Evolutionary conservation across 2,329 filamentous ascomycete genomes (phyloP).

Genomic region (Pseudopithomyces maydicus): DNA sequence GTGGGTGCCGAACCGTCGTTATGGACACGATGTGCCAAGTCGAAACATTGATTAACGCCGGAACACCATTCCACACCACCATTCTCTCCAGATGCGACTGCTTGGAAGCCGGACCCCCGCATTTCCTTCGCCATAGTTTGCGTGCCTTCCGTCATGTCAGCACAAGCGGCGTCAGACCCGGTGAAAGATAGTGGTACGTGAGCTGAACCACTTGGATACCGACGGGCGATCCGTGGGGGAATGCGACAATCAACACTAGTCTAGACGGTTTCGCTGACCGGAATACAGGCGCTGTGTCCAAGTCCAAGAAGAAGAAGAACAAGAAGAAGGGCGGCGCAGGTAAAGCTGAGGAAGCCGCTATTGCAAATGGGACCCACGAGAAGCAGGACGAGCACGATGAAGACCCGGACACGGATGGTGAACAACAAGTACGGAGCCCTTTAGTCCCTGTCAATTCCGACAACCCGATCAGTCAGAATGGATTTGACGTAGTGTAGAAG

Average conservation of each 20-base stretch:
- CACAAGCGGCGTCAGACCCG: constrained; percentile 30
- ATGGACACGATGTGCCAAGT: constrained; percentile 45
- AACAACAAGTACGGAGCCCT: constrained; percentile 38
- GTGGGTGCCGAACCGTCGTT: constrained; percentile 29
- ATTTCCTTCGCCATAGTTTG: constrained; percentile 9
- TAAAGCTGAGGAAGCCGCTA: constrained; percentile 32
- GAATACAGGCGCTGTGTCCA: constrained; percentile 33
- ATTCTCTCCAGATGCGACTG: constrained; percentile 5
- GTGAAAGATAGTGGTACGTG: constrained; percentile 43
- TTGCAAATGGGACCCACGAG: constrained; percentile 31
- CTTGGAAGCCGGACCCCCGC: constrained; percentile 11
- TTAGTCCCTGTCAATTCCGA: neutral
- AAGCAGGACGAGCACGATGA: constrained; percentile 20
- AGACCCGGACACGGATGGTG: constrained; percentile 34
- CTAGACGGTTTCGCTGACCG: constrained; percentile 19
- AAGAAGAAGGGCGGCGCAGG: constrained; percentile 43
- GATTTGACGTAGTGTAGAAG: constrained; percentile 26
- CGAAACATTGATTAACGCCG: constrained; percentile 30
- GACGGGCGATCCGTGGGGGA: constrained; percentile 6
- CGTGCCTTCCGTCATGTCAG: constrained; percentile 33
- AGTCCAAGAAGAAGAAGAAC: constrained; percentile 48
- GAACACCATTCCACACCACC: constrained; percentile 11
- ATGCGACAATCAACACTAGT: neutral
- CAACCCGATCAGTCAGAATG: neutral
- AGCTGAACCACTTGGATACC: constrained; percentile 21